Evolutionary conservation across 2,329 filamentous ascomycete species (phyloP).

Genomic region (Beauveria caledonica): DNA sequence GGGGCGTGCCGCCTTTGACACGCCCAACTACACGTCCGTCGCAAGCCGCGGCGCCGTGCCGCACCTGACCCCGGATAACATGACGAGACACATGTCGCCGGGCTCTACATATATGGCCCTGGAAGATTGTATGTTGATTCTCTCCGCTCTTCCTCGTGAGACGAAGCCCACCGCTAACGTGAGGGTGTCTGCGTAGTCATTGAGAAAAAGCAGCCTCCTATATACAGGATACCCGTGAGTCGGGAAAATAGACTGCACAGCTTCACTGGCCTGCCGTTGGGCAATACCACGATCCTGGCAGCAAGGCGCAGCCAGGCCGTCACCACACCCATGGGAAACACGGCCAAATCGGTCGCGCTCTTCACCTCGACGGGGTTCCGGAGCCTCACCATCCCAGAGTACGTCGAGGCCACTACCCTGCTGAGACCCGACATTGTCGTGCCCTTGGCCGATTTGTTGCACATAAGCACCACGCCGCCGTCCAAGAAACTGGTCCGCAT

Average conservation of each 20-base stretch:
- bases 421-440: conserved; percentile 75
- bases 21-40: conserved; percentile 72
- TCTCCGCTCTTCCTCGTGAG: background rate
- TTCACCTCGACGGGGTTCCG: conserved; percentile 83
- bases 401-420: conserved; percentile 53
- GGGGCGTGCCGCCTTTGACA: conserved; percentile 60
- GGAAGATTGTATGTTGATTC: conserved; percentile 71
- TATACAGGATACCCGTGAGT: conserved; percentile 33
- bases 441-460: conserved; percentile 62
- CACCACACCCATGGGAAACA: conserved; percentile 60
- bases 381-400: conserved; percentile 59
- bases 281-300: conserved; percentile 62
- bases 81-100: conserved; percentile 56
- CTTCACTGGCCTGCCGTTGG: conserved; percentile 65
- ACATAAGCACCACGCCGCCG: conserved; percentile 43
- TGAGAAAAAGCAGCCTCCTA: conserved; percentile 43
- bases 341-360: conserved; percentile 62
- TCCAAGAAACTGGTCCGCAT: conserved; percentile 73
- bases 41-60: conserved; percentile 80
- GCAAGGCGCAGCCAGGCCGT: conserved; percentile 73
- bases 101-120: conserved; percentile 70
- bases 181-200: conserved; percentile 35
- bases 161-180: background rate
- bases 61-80: conserved; percentile 81
- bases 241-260: conserved; percentile 52